A percentile compares a stretch with the other conserved stretches of the same genome.
Evolutionary conservation across 306 rosid genomes (phyloP).

Genomic region (Fagus crenata): DNA sequence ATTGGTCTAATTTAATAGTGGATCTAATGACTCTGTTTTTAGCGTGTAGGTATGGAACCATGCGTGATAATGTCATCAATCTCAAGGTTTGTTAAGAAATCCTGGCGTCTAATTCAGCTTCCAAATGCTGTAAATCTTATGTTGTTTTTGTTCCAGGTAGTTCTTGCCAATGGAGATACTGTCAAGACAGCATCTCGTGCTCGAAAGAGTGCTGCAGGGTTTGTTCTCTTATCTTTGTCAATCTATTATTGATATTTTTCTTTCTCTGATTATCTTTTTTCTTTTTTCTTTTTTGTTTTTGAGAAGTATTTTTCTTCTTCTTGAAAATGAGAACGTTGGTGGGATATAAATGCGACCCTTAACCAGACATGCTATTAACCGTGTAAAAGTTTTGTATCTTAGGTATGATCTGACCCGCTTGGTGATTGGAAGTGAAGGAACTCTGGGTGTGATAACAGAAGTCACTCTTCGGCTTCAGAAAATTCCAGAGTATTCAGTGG

Average conservation of each 20-base stretch:
- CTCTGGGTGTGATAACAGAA: slow-evolving; percentile 91
- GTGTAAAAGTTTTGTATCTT: slow-evolving; percentile 19
- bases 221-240: slow-evolving; percentile 27
- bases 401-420: slow-evolving; percentile 95
- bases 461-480: slow-evolving; percentile 86
- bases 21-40: slow-evolving; percentile 42
- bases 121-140: slow-evolving; percentile 30
- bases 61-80: slow-evolving; percentile 94
- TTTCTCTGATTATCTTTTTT: slow-evolving; percentile 15
- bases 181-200: slow-evolving; percentile 97
- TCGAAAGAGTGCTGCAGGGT: slow-evolving; percentile 98
- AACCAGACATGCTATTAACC: slow-evolving; percentile 11
- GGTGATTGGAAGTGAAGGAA: slow-evolving; percentile 99
- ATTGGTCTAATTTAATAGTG: slow-evolving; percentile 26
- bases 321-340: background rate
- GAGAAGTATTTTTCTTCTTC: background rate
- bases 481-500: slow-evolving; percentile 87
- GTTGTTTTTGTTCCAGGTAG: slow-evolving; percentile 57
- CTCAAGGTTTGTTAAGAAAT: slow-evolving; percentile 62
- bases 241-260: slow-evolving; percentile 23
- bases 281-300: background rate
- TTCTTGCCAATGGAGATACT: slow-evolving; percentile 87
- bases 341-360: background rate
- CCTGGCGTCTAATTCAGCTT: slow-evolving; percentile 19
- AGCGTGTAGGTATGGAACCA: slow-evolving; percentile 90